Evolutionary conservation across 371 early-diverging fungal genomes (phyloP).

Genomic region (Amoeboaphelidium protococcarum): DNA sequence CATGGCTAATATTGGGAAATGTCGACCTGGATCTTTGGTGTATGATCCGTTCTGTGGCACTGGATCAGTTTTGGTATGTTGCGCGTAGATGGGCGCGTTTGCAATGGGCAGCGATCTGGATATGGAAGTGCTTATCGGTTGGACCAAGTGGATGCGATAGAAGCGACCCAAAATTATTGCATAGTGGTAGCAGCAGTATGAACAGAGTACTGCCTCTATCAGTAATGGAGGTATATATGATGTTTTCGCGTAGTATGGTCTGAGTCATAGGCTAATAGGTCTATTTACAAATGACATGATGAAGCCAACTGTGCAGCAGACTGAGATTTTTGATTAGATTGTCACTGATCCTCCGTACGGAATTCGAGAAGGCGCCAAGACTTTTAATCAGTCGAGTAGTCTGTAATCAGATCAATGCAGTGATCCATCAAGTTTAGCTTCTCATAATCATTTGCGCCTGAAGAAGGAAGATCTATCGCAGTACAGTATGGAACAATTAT

Average conservation of each 20-base stretch:
- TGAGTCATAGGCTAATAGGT: conserved; percentile 43
- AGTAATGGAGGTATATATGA: conserved; percentile 18
- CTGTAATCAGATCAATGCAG: no score
- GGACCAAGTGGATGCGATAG: conserved; percentile 6
- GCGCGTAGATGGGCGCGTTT: conserved; percentile 72
- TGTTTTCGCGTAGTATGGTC: conserved; percentile 57
- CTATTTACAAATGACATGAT: conserved; percentile 60
- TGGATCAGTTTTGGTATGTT: conserved; percentile 62
- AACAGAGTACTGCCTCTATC: no score
- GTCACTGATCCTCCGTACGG: conserved; percentile 81
- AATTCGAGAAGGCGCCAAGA: conserved; percentile 88
- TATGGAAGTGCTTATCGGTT: conserved; percentile 87
- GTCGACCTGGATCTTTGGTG: conserved; percentile 41
- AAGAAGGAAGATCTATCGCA: conserved; percentile 9
- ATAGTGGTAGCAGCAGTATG: no score
- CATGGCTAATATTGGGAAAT: conserved; percentile 80
- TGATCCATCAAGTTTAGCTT: background rate
- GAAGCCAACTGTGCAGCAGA: background rate
- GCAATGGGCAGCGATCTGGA: conserved; percentile 89
- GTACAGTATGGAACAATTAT: conserved; percentile 74
- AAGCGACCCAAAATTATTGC: no score
- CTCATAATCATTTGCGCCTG: background rate
- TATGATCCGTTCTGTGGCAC: conserved; percentile 97
- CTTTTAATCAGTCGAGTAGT: conserved; percentile 26
- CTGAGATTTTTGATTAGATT: conserved; percentile 18